phyloP scores from a whole-genome alignment of 176 grass and related monocot species.

The Bonia amplexicaulis region DNA sequence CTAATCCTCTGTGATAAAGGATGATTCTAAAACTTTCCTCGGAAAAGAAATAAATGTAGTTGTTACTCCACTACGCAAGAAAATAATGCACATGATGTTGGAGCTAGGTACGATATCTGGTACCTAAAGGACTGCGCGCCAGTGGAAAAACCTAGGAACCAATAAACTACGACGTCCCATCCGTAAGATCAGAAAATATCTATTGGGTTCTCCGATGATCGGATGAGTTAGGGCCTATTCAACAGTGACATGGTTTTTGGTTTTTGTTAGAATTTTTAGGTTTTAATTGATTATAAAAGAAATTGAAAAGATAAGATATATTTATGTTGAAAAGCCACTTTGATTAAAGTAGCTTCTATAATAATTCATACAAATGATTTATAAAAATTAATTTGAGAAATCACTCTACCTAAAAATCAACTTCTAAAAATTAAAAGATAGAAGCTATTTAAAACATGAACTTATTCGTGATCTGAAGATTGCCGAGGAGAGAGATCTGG shows the following conservation, averaged over 20 bases:
- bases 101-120: neutral
- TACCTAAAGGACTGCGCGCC: conserved; percentile 13
- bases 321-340: too few relatives aligned
- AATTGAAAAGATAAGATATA: too few relatives aligned
- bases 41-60: neutral
- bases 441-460: too few relatives aligned
- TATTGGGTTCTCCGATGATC: neutral
- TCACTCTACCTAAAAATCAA: too few relatives aligned
- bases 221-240: too few relatives aligned
- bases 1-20: neutral
- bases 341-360: too few relatives aligned
- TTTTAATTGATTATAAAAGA: neutral
- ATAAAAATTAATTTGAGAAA: too few relatives aligned
- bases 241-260: too few relatives aligned
- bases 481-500: neutral
- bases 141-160: conserved; percentile 37
- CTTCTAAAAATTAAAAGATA: too few relatives aligned
- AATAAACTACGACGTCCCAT: conserved; percentile 22
- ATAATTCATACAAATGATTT: too few relatives aligned
- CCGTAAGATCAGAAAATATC: neutral
- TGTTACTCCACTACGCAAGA: neutral
- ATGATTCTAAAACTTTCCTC: neutral
- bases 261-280: too few relatives aligned
- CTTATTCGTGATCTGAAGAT: conserved; percentile 1
- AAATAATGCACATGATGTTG: neutral